Conservation (phyloP, 768 basidiomycete genomes). For the Hemileccinum impolitum region DNA sequence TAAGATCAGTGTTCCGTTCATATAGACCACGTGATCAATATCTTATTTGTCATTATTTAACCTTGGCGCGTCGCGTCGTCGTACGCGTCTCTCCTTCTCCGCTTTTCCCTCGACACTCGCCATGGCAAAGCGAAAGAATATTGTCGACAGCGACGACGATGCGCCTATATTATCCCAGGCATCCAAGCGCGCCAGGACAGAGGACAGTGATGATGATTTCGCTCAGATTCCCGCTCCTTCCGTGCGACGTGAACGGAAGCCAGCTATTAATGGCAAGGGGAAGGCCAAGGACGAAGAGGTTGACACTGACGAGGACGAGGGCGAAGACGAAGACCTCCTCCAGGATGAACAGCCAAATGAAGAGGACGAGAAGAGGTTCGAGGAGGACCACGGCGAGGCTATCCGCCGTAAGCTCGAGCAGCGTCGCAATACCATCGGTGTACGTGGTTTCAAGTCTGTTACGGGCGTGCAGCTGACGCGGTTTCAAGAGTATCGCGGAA, state of each 20-base stretch:
- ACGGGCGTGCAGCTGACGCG: background rate
- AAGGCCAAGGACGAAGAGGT: slow-evolving; percentile 28
- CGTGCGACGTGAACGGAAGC: slow-evolving; percentile 24
- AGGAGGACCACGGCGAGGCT: slow-evolving; percentile 54
- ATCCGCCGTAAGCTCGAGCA: slow-evolving; percentile 54
- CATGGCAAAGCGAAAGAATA: slow-evolving; percentile 58
- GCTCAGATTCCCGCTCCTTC: slow-evolving; percentile 16
- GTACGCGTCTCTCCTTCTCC: slow-evolving; percentile 24
- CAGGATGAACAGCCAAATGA: slow-evolving; percentile 40
- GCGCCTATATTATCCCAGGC: slow-evolving; percentile 29
- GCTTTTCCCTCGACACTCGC: background rate
- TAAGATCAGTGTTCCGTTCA: background rate
- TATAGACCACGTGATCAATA: slow-evolving; percentile 3
- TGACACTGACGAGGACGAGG: slow-evolving; percentile 27
- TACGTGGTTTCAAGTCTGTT: slow-evolving; percentile 43
- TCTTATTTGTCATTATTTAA: slow-evolving; percentile 26
- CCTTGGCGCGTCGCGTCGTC: slow-evolving; percentile 30
- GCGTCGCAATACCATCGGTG: slow-evolving; percentile 38
- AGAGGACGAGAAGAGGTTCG: slow-evolving; percentile 64
- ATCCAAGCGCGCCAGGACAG: slow-evolving; percentile 44
- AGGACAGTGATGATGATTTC: slow-evolving; percentile 38
- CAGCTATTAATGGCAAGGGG: slow-evolving; percentile 32
- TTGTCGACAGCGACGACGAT: slow-evolving; percentile 43
- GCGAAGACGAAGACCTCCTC: slow-evolving; percentile 31
- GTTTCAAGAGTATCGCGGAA: slow-evolving; percentile 67